These are phyloP conservation scores for Leptographium flavum DNA, from an alignment of 2,329 filamentous ascomycete species.

Conservation along the genomic window DNA sequence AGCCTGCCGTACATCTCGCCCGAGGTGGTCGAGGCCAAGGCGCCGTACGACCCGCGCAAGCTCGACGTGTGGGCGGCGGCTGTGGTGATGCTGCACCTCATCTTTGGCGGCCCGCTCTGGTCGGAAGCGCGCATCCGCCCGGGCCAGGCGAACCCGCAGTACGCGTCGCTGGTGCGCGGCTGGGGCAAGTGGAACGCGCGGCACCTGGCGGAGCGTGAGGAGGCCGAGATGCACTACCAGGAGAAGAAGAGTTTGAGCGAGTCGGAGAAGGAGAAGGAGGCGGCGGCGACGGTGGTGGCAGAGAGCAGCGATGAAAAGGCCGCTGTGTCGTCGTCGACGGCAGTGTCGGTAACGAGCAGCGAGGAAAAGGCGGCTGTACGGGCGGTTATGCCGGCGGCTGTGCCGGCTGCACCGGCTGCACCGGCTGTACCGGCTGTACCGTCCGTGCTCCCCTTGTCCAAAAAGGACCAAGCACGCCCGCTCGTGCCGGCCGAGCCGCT, in stretches of 20 bases:
- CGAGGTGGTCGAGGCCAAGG: constrained; percentile 59
- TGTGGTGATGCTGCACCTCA: constrained; percentile 68
- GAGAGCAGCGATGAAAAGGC: neutral
- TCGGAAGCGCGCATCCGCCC: constrained; percentile 39
- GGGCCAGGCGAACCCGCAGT: constrained; percentile 36
- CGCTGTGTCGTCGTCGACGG: neutral
- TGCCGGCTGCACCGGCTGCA: neutral
- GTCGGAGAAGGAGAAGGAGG: constrained; percentile 31
- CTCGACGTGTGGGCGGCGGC: constrained; percentile 80
- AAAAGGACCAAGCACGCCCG: neutral
- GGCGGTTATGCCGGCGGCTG: neutral
- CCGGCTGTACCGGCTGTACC: neutral
- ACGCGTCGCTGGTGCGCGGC: constrained; percentile 47
- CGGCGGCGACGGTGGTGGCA: constrained; percentile 2
- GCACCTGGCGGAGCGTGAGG: constrained; percentile 21
- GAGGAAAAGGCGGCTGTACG: neutral
- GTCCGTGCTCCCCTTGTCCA: neutral
- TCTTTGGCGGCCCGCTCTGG: constrained; percentile 63
- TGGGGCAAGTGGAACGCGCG: constrained; percentile 55
- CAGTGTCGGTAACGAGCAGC: neutral
- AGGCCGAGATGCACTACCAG: constrained; percentile 38
- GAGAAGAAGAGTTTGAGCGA: constrained; percentile 36
- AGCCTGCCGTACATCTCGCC: constrained; percentile 79
- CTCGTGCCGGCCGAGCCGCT: constrained; percentile 12
- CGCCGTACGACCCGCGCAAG: constrained; percentile 56